Base-by-base conservation (phyloP, 495 filamentous ascomycete genomes). In the Xylaria scruposa region DNA sequence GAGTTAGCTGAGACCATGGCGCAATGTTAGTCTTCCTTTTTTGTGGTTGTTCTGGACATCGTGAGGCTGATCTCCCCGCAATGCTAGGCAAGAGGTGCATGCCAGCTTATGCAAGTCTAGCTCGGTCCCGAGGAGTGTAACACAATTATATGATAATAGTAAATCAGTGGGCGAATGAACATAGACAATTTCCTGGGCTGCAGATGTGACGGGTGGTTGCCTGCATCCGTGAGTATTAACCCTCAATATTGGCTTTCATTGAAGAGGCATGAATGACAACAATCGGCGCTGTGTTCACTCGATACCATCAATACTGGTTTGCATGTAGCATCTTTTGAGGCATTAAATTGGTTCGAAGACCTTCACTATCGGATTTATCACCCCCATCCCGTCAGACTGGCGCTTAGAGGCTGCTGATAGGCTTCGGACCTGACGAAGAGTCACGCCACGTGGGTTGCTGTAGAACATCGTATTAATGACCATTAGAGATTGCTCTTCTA, bases 361-460 rank as follows among this genome's bases (percentile, higher is more conserved):
- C 26, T 47, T 47, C 1, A 53, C 63, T 53, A 66, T 36, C 53
- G 46, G 21, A 53, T 66, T 9, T 66, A 7, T n/a, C 2, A 19
- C 19, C 58, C 17, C 44, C 29, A 4, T 66, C 29, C 5, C 21
- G 42, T 29, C 63, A 29, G 46, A 15, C 21, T 53, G 26, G 44
- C 63, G 44, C 46, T 19, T 19, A 10, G 61, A 26, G 63, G 63
- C 63, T 19, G 46, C 46, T 66, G 63, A 66, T 66, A 46, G 63
- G 63, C 63, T 66, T 46, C 63, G 63, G 46, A 53, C 26, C 38
- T 44, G 44, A 36, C 38, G 44, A 49, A 54, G 36, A 65, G 44
- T 8, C 44, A 51, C 29, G 29, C 60, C 60, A 63, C 38, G 21
- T 46, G 60, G 12, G 24, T 8, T 36, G 44, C 7, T 13, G 38